Evolutionary conservation across 257 asterid species (phyloP).

Genomic region (Perilla frutescens): DNA sequence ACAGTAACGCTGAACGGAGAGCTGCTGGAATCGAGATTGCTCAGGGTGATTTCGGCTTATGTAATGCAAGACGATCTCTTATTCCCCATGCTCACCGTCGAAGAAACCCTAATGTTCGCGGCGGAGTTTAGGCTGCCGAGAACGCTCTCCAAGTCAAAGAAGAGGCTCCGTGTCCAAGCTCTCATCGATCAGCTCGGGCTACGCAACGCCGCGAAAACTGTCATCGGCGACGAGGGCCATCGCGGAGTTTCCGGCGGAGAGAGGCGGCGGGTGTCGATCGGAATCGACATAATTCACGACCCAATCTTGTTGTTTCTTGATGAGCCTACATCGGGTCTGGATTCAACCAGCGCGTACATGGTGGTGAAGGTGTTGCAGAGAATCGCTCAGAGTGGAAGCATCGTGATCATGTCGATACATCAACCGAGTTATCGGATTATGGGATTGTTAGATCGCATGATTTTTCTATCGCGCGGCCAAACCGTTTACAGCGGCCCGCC

Average conservation of each 20-base stretch:
- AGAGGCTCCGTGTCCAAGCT: slow-evolving; percentile 52
- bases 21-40: slow-evolving; percentile 57
- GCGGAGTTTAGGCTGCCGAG: slow-evolving; percentile 79
- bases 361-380: slow-evolving; percentile 80
- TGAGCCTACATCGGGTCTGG: slow-evolving; percentile 86
- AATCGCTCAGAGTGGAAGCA: slow-evolving; percentile 84
- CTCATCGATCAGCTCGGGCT: slow-evolving; percentile 53
- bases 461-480: slow-evolving; percentile 72
- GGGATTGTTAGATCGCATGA: slow-evolving; percentile 63
- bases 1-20: slow-evolving; percentile 63
- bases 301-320: slow-evolving; percentile 75
- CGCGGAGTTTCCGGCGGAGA: slow-evolving; percentile 74
- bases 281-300: slow-evolving; percentile 84
- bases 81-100: slow-evolving; percentile 83
- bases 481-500: slow-evolving; percentile 85
- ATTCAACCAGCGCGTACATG: slow-evolving; percentile 87
- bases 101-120: slow-evolving; percentile 82
- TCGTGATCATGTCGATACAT: slow-evolving; percentile 82
- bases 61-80: slow-evolving; percentile 87
- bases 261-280: slow-evolving; percentile 79
- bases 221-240: slow-evolving; percentile 68
- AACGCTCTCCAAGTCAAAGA: slow-evolving; percentile 50
- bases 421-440: slow-evolving; percentile 83
- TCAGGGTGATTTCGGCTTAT: slow-evolving; percentile 75
- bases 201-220: slow-evolving; percentile 51